Evolutionary conservation across 768 basidiomycete species (phyloP), one percentile per base, ranked within the genome.

Genomic region (Leccinum pellstonianum): DNA sequence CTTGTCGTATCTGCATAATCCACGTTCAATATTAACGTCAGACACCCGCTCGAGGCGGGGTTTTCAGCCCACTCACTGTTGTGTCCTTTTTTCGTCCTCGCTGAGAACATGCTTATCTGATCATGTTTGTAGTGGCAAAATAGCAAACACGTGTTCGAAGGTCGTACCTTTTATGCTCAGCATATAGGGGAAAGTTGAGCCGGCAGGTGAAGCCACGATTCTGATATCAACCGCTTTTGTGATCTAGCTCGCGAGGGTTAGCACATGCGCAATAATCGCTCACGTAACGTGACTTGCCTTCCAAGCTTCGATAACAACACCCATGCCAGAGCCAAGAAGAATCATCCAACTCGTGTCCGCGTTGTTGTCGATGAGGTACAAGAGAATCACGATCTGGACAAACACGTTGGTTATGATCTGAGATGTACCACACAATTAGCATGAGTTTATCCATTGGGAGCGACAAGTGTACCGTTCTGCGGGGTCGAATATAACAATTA

Each of bases 261-360:
- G 56, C 48, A 27, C 55, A 58, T 66, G 55, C 51, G 55, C 52
- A 47, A 55, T 59, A 54, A 49, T 58, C 56, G 64, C 47, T 27
- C 23, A 38, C 56, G 25, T 49, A 55, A 61, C 23, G 23, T 63
- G 58, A 61, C 77, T 56, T 59, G 86, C 89, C 87, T 98, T 98
- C 95, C 95, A 98, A 2, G 92, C 94, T 75, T 98, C 96, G 58
- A 93, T 85, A 31, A 91, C 65, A 47, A 91, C 82, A 47, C 92
- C 90, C 72, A 86, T 83, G 10, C 91, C 92, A 57, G 90, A 92
- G 4, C 90, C 88, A 73, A 94, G 83, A 25, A 98, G 82, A 73
- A 98, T 98, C 93, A 98, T 98, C 90, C 93, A 96, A 68, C 89
- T 93, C 31, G 96, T 99, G 72, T 98, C 91, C 55, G 92, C 87